Percentiles rank a stretch among this genome's conserved stretches.
Conservation (phyloP, 495 filamentous ascomycete species). For the Tuber brumale region DNA sequence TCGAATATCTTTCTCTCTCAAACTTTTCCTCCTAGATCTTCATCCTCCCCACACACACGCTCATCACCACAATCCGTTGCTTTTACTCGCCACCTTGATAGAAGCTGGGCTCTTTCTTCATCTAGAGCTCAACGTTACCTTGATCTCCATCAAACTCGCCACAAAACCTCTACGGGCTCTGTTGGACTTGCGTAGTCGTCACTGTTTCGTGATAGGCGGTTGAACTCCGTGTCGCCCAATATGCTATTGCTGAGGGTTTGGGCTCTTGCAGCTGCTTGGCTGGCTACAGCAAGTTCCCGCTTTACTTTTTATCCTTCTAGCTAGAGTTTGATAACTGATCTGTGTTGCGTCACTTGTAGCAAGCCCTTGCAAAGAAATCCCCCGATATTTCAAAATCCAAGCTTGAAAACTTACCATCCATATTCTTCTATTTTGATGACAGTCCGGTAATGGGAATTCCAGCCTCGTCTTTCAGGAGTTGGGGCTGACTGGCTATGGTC, state of each 20-base stretch:
- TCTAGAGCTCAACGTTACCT: not conserved
- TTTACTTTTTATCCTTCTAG: conserved; percentile 6
- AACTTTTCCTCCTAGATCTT: not conserved
- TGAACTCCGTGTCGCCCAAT: conserved; percentile 32
- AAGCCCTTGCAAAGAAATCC: conserved; percentile 23
- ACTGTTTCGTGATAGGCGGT: conserved; percentile 18
- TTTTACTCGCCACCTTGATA: conserved; percentile 26
- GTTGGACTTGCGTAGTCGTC: conserved; percentile 10
- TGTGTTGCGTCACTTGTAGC: conserved; percentile 15
- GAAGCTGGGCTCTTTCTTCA: conserved; percentile 13
- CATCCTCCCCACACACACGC: conserved; percentile 2
- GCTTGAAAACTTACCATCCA: conserved; percentile 56
- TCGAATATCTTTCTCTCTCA: not conserved
- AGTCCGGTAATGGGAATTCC: conserved; percentile 56
- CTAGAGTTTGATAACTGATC: conserved; percentile 21
- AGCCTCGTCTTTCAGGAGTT: conserved; percentile 50
- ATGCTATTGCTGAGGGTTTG: conserved; percentile 40
- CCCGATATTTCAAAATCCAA: conserved; percentile 51
- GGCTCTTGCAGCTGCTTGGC: conserved; percentile 25
- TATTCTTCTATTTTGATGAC: conserved; percentile 80
- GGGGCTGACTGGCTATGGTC: conserved; percentile 40
- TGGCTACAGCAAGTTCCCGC: conserved; percentile 19
- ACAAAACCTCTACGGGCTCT: conserved; percentile 14
- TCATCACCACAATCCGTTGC: conserved; percentile 25
- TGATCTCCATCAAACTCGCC: conserved; percentile 6